Evolutionary conservation across 345 rosid genomes (phyloP), one percentile per base, ranked within the genome.

Genomic region (Ceriops zippeliana): DNA sequence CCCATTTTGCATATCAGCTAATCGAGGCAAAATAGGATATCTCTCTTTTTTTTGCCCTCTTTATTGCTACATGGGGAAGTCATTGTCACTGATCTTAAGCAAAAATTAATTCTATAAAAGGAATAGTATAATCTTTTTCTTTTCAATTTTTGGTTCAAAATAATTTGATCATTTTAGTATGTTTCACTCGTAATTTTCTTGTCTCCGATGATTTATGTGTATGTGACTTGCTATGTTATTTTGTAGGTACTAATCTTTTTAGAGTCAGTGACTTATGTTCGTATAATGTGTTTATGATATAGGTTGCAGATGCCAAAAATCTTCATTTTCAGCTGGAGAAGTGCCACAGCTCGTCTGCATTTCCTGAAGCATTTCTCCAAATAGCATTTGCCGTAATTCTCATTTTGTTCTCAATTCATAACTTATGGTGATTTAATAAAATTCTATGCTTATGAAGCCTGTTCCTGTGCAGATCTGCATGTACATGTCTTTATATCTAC

Each of bases 301-400:
- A 93, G 98, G 98, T 93, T 38, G 98, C 87, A 72, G 98, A 93
- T 86, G 98, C 98, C 76, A 91, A 87, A 77, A 93, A 93, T 76
- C 90, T 93, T 61, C 86, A 71, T 7, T 83, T 88, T 80, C 96
- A 89, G 85, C 87, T 93, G 69, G 77, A 78, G 53, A 79, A 82
- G 70, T 79, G 70, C 38, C 80, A 73, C 51, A 80, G 80, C 63
- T 81, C 90, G 37, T 82, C 91, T 70, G 84, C 92, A 11, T 91
- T 88, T 86, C 89, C 98, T 20, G 98, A 93, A 84, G 97, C 92
- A 59, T 86, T 84, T 78, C 87, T 80, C 78, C 98, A 93, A 64
- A 89, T 93, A 59, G 97, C 91, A 59, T 93, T 89, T 84, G 98
- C 98, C 65, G 97, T 93, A 86, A 69, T 75, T 71, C 57, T 74